A percentile compares a stretch with the other conserved stretches of the same genome.
Conservation (phyloP, 345 rosid genomes). For the Zanthoxylum bungeanum region DNA sequence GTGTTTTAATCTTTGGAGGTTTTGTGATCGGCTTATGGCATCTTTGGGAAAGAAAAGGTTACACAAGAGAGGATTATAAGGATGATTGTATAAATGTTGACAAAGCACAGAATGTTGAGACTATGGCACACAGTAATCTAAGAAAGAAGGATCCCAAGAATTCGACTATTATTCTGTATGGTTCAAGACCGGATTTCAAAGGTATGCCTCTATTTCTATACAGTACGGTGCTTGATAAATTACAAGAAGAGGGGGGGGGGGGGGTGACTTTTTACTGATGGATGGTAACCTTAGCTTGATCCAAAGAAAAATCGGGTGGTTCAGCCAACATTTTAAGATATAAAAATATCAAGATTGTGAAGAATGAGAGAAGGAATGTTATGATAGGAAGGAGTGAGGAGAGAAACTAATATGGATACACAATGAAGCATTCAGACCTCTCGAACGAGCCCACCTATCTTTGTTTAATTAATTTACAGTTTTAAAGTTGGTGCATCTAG, state of each 20-base stretch:
- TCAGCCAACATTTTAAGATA: not conserved
- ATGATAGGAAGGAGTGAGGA: not conserved
- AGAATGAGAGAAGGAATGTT: not conserved
- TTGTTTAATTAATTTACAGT: not conserved
- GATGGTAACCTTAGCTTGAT: not conserved
- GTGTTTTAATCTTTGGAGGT: slow-evolving; percentile 70
- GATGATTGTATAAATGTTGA: slow-evolving; percentile 8
- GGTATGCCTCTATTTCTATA: slow-evolving; percentile 31
- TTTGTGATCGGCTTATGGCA: slow-evolving; percentile 67
- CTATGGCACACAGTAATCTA: slow-evolving; percentile 12
- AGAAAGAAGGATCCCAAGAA: slow-evolving; percentile 16
- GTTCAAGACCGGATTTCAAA: slow-evolving; percentile 78
- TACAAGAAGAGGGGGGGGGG: not conserved
- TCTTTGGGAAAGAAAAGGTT: slow-evolving; percentile 45
- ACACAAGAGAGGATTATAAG: slow-evolving; percentile 17
- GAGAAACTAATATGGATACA: not conserved
- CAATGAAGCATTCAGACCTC: not conserved
- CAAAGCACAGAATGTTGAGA: slow-evolving; percentile 4
- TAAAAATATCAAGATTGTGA: not conserved
- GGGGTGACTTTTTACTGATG: no score
- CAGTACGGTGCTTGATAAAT: not conserved
- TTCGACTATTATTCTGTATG: slow-evolving; percentile 44
- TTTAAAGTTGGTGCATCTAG: not conserved
- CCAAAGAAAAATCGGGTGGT: not conserved
- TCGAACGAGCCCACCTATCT: not conserved